phyloP scores from a whole-genome alignment of 2,329 filamentous ascomycete genomes.

The Aspergillus proliferans region DNA sequence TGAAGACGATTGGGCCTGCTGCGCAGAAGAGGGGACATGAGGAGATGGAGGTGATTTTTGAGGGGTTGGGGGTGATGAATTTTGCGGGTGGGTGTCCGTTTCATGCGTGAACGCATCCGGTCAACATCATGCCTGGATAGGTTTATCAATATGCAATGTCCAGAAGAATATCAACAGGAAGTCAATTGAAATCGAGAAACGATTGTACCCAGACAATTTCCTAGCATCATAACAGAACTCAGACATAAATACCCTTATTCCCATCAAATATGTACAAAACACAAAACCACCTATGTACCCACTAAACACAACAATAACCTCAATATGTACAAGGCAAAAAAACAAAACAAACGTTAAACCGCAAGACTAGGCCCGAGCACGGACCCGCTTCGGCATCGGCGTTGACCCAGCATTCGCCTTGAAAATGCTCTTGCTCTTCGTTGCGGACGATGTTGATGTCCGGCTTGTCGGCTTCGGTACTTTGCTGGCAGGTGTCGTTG shows the following conservation, averaged over 20 bases:
- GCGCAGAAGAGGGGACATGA: constrained; percentile 8
- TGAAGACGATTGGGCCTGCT: constrained; percentile 8
- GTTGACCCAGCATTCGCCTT: constrained; percentile 32
- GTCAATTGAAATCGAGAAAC: too few species aligned
- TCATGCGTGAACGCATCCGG: neutral
- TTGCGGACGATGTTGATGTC: constrained; percentile 10
- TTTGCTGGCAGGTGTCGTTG: constrained; percentile 3
- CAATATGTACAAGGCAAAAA: neutral
- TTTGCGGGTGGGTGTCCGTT: constrained; percentile 6
- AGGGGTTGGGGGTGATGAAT: constrained; percentile 1
- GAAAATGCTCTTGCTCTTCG: constrained; percentile 23
- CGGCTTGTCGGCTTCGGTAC: constrained; percentile 15
- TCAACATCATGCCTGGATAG: too few species aligned
- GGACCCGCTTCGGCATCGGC: constrained; percentile 28
- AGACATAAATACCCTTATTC: too few species aligned
- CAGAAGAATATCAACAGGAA: too few species aligned
- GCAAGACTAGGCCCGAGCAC: constrained; percentile 18
- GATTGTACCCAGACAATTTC: too few species aligned
- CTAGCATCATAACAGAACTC: too few species aligned
- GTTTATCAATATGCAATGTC: too few species aligned
- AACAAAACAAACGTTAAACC: neutral
- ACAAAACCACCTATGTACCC: neutral
- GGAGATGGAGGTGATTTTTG: constrained; percentile 6
- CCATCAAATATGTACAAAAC: neutral
- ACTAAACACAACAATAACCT: neutral